Conservation (phyloP, 2,329 filamentous ascomycete genomes). For the Alternaria sp. region DNA sequence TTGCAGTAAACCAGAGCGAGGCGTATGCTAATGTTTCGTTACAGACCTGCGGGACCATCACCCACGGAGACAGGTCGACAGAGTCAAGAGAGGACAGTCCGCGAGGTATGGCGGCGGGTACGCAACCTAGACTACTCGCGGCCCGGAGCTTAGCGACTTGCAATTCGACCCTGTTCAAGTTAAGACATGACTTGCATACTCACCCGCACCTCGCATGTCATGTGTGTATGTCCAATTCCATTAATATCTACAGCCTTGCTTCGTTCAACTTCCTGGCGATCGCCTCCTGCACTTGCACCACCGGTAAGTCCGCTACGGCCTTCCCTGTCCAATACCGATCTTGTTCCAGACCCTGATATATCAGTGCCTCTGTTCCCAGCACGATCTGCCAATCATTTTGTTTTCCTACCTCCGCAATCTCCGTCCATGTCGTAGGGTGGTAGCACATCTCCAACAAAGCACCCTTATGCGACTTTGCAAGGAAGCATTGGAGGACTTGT, state of each 20-base stretch:
- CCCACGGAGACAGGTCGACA: constrained; percentile 67
- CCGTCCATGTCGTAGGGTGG: constrained; percentile 70
- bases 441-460: constrained; percentile 85
- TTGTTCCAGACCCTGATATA: constrained; percentile 78
- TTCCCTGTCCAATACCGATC: constrained; percentile 68
- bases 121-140: constrained; percentile 69
- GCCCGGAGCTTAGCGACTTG: constrained; percentile 57
- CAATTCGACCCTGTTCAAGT: neutral
- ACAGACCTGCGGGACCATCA: constrained; percentile 68
- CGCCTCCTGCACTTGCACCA: constrained; percentile 64
- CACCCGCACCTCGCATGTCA: neutral
- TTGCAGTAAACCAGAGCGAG: neutral
- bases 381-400: constrained; percentile 74
- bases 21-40: neutral
- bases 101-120: constrained; percentile 76
- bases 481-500: constrained; percentile 59
- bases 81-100: constrained; percentile 71
- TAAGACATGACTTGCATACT: neutral
- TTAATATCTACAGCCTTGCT: constrained; percentile 25
- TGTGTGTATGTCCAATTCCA: neutral
- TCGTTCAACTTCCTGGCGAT: constrained; percentile 48
- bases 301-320: constrained; percentile 63
- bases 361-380: constrained; percentile 76
- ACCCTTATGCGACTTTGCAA: constrained; percentile 63
- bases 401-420: constrained; percentile 67